Evolutionary conservation across 352 stramenopile genomes (phyloP).

Genomic region (Paralagenidium karlingii): DNA sequence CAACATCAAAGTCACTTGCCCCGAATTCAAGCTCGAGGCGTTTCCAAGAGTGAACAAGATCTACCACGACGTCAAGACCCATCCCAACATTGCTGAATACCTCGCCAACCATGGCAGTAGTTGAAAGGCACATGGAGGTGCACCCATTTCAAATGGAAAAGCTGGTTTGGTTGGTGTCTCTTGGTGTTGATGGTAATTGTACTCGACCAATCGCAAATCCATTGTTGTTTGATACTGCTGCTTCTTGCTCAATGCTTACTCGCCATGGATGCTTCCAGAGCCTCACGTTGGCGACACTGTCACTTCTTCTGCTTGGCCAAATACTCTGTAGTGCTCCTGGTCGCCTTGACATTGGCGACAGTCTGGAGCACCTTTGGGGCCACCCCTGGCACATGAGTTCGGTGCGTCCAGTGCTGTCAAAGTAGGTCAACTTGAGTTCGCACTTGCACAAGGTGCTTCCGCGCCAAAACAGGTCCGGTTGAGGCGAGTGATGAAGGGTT

Average conservation of each 20-base stretch:
- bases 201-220: no score
- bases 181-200: no score
- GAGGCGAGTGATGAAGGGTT: no score
- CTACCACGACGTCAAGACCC: conserved; percentile 15
- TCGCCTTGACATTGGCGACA: conserved; percentile 15
- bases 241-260: no score
- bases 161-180: no score
- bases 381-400: conserved; percentile 29
- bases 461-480: no score
- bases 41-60: conserved; percentile 35
- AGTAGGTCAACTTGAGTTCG: conserved; percentile 35
- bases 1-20: conserved; percentile 11
- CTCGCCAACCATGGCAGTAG: conserved; percentile 20
- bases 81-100: conserved; percentile 19
- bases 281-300: no score
- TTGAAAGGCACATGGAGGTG: no score
- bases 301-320: conserved; percentile 19
- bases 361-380: conserved; percentile 33
- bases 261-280: no score
- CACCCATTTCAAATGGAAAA: no score
- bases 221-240: no score
- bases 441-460: no score
- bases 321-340: conserved; percentile 18
- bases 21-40: conserved; percentile 8
- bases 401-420: conserved; percentile 20